Evolutionary conservation across 2,329 filamentous ascomycete genomes (phyloP).

Genomic region (Curvularia sp.): DNA sequence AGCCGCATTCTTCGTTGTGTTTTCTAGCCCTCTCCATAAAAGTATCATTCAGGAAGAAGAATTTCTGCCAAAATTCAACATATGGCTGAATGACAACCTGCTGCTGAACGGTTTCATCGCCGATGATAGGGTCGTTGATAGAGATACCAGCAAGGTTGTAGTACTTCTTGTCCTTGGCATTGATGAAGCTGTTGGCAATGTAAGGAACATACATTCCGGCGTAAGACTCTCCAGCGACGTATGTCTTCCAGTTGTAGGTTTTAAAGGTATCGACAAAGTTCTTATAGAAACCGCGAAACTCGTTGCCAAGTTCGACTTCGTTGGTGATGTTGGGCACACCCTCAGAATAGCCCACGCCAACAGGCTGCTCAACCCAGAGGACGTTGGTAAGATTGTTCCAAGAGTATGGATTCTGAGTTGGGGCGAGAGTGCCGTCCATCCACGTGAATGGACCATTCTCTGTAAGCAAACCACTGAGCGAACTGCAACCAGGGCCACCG

Average conservation of each 20-base stretch:
- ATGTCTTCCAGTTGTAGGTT: conserved; percentile 62
- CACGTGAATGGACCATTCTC: conserved; percentile 72
- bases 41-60: conserved; percentile 55
- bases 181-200: conserved; percentile 63
- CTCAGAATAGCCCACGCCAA: conserved; percentile 56
- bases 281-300: conserved; percentile 62
- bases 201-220: conserved; percentile 66
- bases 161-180: conserved; percentile 59
- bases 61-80: conserved; percentile 51
- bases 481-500: conserved; percentile 55
- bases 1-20: conserved; percentile 40
- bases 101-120: conserved; percentile 52
- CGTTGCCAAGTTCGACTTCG: conserved; percentile 56
- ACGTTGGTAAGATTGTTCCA: conserved; percentile 63
- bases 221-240: conserved; percentile 64
- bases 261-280: conserved; percentile 64
- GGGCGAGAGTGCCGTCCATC: conserved; percentile 71
- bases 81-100: conserved; percentile 47
- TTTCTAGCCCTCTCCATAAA: conserved; percentile 49
- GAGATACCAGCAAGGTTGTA: conserved; percentile 61
- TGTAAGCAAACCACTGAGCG: conserved; percentile 73
- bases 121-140: conserved; percentile 59
- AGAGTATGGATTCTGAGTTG: conserved; percentile 71
- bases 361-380: conserved; percentile 58
- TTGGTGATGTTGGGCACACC: conserved; percentile 56